phyloP scores from a whole-genome alignment of 2,329 filamentous ascomycete genomes.

The Fusarium torulosum region DNA sequence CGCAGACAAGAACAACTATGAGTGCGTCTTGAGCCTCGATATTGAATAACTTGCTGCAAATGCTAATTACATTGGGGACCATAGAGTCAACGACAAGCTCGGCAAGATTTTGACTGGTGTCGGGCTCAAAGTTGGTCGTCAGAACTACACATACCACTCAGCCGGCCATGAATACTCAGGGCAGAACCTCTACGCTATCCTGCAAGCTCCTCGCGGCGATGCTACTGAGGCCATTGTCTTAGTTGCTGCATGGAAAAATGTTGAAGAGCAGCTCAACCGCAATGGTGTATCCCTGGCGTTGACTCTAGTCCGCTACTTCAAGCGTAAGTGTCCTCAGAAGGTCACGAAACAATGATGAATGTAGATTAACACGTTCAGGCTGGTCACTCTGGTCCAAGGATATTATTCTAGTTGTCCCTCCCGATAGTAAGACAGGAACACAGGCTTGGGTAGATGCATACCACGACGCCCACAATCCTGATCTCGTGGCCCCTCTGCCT shows the following conservation, averaged over 20 bases:
- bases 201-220: conserved; percentile 93
- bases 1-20: conserved; percentile 64
- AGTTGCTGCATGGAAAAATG: conserved; percentile 88
- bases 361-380: conserved; percentile 58
- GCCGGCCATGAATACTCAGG: conserved; percentile 80
- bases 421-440: conserved; percentile 88
- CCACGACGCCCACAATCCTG: conserved; percentile 85
- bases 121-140: conserved; percentile 87
- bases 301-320: conserved; percentile 93
- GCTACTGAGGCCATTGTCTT: conserved; percentile 97
- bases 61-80: conserved; percentile 2
- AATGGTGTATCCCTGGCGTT: conserved; percentile 89
- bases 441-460: conserved; percentile 99
- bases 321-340: conserved; percentile 64
- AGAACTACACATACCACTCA: conserved; percentile 87
- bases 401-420: conserved; percentile 90
- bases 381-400: conserved; percentile 99
- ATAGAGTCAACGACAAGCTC: conserved; percentile 76
- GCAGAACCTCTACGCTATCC: conserved; percentile 92
- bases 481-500: conserved; percentile 78
- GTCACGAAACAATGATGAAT: background rate
- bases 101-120: conserved; percentile 80
- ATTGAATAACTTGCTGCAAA: background rate
- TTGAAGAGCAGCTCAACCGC: conserved; percentile 81
- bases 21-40: conserved; percentile 55